A percentile compares a stretch with the other conserved stretches of the same genome.
Conservation (phyloP, 768 basidiomycete species). For the Nevesoporus exiguus region DNA sequence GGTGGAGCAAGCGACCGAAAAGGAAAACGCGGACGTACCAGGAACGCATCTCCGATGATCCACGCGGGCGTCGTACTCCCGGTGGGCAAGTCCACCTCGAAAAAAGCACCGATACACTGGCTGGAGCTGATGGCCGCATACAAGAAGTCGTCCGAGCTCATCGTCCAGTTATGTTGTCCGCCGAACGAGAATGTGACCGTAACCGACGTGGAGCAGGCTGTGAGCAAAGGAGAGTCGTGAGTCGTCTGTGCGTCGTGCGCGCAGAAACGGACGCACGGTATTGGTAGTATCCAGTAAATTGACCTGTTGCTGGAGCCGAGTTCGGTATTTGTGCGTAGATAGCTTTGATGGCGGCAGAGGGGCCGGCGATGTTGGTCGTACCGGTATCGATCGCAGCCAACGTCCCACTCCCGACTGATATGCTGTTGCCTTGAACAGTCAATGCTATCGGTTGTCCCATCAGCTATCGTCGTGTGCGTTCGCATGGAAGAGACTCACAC, state of each 20-base stretch:
- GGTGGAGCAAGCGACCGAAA: background rate
- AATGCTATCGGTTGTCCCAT: conserved; percentile 26
- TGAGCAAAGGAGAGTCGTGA: background rate
- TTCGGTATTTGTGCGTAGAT: conserved; percentile 48
- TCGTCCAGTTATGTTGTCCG: conserved; percentile 42
- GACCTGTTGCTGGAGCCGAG: conserved; percentile 34
- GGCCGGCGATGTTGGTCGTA: conserved; percentile 58
- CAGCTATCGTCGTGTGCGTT: background rate
- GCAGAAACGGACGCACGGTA: conserved; percentile 33
- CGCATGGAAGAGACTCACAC: conserved; percentile 17
- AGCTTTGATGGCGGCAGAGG: conserved; percentile 34
- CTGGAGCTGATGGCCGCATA: conserved; percentile 36
- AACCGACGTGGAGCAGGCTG: conserved; percentile 38
- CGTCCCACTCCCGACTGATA: conserved; percentile 21
- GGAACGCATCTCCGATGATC: conserved; percentile 54
- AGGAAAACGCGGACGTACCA: conserved; percentile 22
- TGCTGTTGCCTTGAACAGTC: conserved; percentile 33
- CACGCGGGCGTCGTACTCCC: conserved; percentile 38
- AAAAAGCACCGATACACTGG: conserved; percentile 54
- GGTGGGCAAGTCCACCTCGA: conserved; percentile 34
- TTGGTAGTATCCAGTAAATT: conserved; percentile 46
- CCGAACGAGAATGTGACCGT: conserved; percentile 44
- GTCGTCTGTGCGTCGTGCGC: background rate
- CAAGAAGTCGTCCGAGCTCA: conserved; percentile 47
- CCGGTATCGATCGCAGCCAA: conserved; percentile 57